Evolutionary conservation across 1,284 basidiomycete genomes (phyloP).

Genomic region (Moniliella sp.): DNA sequence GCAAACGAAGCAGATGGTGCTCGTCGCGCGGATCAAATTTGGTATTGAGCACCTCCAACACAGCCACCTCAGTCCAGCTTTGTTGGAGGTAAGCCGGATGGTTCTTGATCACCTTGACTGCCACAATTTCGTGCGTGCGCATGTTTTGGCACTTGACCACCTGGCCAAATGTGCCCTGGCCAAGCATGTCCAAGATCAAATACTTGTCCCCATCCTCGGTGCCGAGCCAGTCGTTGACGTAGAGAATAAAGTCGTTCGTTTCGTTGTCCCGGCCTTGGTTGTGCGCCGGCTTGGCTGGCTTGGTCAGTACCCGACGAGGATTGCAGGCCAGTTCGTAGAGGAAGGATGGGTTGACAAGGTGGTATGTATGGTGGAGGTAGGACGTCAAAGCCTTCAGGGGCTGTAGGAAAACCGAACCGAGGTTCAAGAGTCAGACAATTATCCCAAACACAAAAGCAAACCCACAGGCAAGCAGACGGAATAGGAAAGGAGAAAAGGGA

Average conservation of each 20-base stretch:
- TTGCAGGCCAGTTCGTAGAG: slow-evolving; percentile 33
- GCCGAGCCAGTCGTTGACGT: slow-evolving; percentile 32
- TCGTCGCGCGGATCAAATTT: slow-evolving; percentile 58
- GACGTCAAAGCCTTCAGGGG: slow-evolving; percentile 30
- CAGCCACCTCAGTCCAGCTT: slow-evolving; percentile 99
- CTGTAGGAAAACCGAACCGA: too few species aligned
- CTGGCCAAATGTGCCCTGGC: slow-evolving; percentile 94
- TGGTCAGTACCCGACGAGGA: slow-evolving; percentile 28
- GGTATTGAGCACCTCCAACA: slow-evolving; percentile 51
- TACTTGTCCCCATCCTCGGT: slow-evolving; percentile 42
- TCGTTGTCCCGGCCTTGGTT: slow-evolving; percentile 33
- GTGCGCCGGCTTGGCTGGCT: slow-evolving; percentile 29
- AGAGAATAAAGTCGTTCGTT: slow-evolving; percentile 32
- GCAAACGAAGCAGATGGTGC: slow-evolving; percentile 83
- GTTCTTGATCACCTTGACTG: slow-evolving; percentile 99
- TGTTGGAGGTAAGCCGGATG: slow-evolving; percentile 98
- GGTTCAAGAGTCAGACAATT: not conserved
- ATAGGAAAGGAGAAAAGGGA: too few species aligned
- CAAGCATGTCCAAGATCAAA: slow-evolving; percentile 86
- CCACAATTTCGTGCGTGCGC: slow-evolving; percentile 91
- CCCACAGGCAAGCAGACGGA: not conserved
- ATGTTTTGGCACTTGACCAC: slow-evolving; percentile 99
- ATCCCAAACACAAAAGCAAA: not conserved
- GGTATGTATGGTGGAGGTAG: slow-evolving; percentile 32
- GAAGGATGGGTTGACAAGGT: slow-evolving; percentile 31